Conservation (phyloP, 1,284 basidiomycete species). For the Ganoderma lucidum region DNA sequence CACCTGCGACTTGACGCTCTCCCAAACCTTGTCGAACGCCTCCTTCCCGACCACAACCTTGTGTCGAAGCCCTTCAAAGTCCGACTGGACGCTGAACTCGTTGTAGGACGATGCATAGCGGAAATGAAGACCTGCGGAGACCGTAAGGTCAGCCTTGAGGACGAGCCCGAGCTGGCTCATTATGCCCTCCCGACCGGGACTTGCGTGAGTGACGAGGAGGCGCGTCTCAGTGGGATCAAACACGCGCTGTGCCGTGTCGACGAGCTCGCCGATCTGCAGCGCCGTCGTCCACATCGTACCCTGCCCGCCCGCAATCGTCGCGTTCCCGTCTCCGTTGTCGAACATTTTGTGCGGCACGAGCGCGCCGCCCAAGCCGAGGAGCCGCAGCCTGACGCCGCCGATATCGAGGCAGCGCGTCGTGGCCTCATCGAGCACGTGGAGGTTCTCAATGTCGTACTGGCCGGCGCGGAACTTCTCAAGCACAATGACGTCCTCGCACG, state of each 20-base stretch:
- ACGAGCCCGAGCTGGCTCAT: constrained; percentile 91
- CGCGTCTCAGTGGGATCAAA: constrained; percentile 95
- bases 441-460: constrained; percentile 85
- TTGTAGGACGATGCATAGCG: constrained; percentile 97
- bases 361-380: constrained; percentile 96
- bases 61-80: constrained; percentile 88
- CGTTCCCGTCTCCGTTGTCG: constrained; percentile 93
- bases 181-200: constrained; percentile 93
- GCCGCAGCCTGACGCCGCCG: constrained; percentile 91
- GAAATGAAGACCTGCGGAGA: constrained; percentile 97
- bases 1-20: constrained; percentile 91
- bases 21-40: constrained; percentile 91
- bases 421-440: constrained; percentile 94
- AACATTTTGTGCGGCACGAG: constrained; percentile 98
- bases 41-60: constrained; percentile 87
- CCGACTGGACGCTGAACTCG: constrained; percentile 93
- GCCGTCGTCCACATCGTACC: constrained; percentile 99
- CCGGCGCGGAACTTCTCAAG: constrained; percentile 92
- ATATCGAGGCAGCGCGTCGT: constrained; percentile 91
- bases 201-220: constrained; percentile 91
- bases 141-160: constrained; percentile 93
- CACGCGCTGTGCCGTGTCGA: constrained; percentile 96
- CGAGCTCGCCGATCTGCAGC: constrained; percentile 96
- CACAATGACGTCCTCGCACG: constrained; percentile 95
- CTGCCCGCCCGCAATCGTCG: constrained; percentile 96